Evolutionary conservation across 345 rosid species (phyloP).

Genomic region (Boechera retrofracta): DNA sequence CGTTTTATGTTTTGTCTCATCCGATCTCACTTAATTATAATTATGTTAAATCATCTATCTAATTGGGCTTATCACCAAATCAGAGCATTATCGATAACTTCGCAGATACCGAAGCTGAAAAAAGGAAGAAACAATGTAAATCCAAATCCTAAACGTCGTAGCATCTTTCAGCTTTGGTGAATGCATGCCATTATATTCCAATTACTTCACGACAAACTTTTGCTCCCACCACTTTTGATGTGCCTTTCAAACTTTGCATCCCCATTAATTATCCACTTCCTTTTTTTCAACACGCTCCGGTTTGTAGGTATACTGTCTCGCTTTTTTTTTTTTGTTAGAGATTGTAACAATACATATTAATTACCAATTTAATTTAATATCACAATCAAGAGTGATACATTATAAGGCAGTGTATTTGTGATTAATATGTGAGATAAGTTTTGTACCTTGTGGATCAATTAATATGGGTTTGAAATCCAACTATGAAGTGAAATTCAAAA

Average conservation of each 20-base stretch:
- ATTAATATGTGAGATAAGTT: not conserved
- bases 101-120: conserved; percentile 41
- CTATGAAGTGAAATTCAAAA: not conserved
- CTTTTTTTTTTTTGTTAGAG: conserved; percentile 17
- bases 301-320: conserved; percentile 16
- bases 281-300: conserved; percentile 25
- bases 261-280: conserved; percentile 23
- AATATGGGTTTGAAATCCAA: not conserved
- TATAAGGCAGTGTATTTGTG: not conserved
- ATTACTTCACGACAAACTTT: conserved; percentile 56
- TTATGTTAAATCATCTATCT: conserved; percentile 28
- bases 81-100: conserved; percentile 37
- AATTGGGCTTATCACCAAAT: conserved; percentile 35
- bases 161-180: conserved; percentile 69
- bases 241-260: conserved; percentile 39
- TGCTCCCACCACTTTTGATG: conserved; percentile 49
- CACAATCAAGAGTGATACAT: not conserved
- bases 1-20: conserved; percentile 46
- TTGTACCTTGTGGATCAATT: not conserved
- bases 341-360: not conserved
- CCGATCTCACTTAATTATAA: conserved; percentile 35
- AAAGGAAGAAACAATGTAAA: conserved; percentile 32
- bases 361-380: not conserved
- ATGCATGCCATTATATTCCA: conserved; percentile 81
- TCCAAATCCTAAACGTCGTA: conserved; percentile 47